These are phyloP conservation scores for Golovinomyces cichoracearum DNA, from an alignment of 2,329 filamentous ascomycete species.

Conservation along the genomic window DNA sequence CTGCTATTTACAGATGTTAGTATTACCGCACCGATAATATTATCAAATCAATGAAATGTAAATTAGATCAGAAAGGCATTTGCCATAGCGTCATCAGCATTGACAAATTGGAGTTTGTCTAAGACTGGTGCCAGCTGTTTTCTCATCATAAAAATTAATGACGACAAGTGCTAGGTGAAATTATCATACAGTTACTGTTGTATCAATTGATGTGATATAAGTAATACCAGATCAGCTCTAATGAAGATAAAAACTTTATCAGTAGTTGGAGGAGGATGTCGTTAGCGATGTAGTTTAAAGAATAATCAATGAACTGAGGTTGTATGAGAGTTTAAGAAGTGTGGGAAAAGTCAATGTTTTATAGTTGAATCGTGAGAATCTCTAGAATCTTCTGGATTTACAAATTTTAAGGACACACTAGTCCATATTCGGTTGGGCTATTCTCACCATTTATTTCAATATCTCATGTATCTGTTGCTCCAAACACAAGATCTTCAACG, in stretches of 20 bases:
- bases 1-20: background rate
- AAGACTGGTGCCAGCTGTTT: constrained; percentile 13
- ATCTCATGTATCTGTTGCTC: no score
- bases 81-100: constrained; percentile 11
- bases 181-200: background rate
- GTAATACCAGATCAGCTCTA: background rate
- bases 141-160: constrained; percentile 9
- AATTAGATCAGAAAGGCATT: constrained; percentile 9
- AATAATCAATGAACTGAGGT: background rate
- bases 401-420: background rate
- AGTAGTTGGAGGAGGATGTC: background rate
- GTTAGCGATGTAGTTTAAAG: background rate
- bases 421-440: background rate
- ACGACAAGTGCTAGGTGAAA: background rate
- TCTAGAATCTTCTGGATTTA: background rate
- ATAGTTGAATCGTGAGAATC: background rate
- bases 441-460: no score
- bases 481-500: no score
- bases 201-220: background rate
- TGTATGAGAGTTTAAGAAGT: background rate
- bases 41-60: background rate
- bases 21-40: background rate
- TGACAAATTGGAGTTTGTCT: constrained; percentile 11
- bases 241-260: background rate
- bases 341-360: background rate